Percentiles rank a stretch among this genome's conserved stretches.
These are phyloP conservation scores for Tylopilus rubrobrunneus DNA, from an alignment of 768 basidiomycete genomes.

Conservation along the genomic window DNA sequence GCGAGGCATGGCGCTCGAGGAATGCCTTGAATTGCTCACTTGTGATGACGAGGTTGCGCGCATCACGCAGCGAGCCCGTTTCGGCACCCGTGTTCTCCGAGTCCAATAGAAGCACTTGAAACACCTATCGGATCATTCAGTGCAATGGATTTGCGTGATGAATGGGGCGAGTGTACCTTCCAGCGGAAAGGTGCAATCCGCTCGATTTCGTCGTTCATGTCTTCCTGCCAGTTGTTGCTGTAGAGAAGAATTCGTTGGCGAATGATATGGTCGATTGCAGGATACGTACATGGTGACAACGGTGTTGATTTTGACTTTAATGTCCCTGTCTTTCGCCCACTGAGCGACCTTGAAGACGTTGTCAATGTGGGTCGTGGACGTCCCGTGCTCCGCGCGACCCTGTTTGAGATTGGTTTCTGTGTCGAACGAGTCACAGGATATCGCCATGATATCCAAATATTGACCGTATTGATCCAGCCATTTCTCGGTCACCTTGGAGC, in stretches of 20 bases:
- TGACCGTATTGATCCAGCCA: conserved; percentile 38
- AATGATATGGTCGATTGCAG: fast-evolving
- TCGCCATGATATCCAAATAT: conserved; percentile 40
- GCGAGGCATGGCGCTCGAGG: not conserved
- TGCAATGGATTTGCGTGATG: not conserved
- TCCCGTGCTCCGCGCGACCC: conserved; percentile 33
- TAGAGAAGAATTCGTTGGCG: not conserved
- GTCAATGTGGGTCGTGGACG: conserved; percentile 27
- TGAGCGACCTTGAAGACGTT: conserved; percentile 34
- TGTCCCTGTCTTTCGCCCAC: conserved; percentile 34
- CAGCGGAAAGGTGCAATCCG: conserved; percentile 35
- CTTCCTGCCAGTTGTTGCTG: conserved; percentile 38
- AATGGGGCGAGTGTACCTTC: conserved; percentile 27
- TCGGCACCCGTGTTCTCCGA: conserved; percentile 33
- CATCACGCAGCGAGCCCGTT: conserved; percentile 33
- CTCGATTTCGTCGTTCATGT: conserved; percentile 37
- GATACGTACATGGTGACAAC: conserved; percentile 28
- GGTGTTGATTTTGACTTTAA: conserved; percentile 37
- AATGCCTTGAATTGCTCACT: not conserved
- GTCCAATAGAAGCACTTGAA: conserved; percentile 35
- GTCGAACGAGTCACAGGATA: conserved; percentile 41
- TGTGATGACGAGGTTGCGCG: conserved; percentile 30
- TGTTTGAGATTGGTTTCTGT: conserved; percentile 33
- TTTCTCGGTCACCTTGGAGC: conserved; percentile 39
- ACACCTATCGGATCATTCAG: conserved; percentile 25